phyloP scores from a whole-genome alignment of 1,139 yeast species.

The Lizanozyma gosingica region DNA sequence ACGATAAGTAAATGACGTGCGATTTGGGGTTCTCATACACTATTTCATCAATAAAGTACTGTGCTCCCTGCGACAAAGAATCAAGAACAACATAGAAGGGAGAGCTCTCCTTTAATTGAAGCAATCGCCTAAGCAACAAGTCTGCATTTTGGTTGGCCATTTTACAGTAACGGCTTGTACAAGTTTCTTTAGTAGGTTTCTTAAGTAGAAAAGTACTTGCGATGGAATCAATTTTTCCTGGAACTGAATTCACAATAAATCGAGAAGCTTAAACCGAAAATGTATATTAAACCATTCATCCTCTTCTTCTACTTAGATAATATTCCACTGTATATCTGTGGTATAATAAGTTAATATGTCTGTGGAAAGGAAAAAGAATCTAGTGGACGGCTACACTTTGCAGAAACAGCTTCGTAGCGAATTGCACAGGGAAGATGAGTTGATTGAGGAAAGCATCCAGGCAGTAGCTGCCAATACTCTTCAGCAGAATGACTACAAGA shows the following conservation, averaged over 20 bases:
- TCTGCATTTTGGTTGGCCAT: conserved; percentile 46
- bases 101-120: conserved; percentile 61
- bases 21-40: conserved; percentile 21
- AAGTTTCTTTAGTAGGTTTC: no score
- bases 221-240: no score
- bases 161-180: not conserved
- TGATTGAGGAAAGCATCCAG: not conserved
- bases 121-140: conserved; percentile 51
- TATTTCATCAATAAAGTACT: conserved; percentile 48
- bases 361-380: no score
- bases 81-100: conserved; percentile 68
- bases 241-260: no score
- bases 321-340: no score
- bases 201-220: no score
- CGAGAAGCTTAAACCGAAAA: no score
- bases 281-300: no score
- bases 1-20: conserved; percentile 46
- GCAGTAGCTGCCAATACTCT: not conserved
- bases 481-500: conserved; percentile 23
- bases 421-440: not conserved
- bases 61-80: conserved; percentile 60
- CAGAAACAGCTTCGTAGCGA: not conserved
- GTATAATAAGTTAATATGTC: no score
- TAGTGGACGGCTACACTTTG: not conserved
- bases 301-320: no score